Conservation (phyloP, 139 green algal species). For the Micromonas pusilla region DNA sequence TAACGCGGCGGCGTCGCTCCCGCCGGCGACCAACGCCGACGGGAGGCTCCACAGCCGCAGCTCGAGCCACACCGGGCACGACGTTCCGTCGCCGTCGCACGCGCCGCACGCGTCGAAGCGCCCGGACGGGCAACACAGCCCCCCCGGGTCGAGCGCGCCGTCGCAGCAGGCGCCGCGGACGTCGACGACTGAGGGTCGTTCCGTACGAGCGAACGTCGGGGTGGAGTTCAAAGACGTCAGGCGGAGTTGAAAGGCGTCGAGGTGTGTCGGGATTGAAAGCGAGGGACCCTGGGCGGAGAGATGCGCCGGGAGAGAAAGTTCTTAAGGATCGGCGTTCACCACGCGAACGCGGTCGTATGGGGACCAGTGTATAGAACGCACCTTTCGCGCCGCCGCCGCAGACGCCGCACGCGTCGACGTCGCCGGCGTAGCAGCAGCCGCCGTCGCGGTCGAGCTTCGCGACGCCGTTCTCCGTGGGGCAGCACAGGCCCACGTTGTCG, state of each 20-base stretch:
- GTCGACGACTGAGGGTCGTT: no score
- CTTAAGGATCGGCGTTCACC: no score
- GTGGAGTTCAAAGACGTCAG: no score
- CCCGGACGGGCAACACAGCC: constrained; percentile 27
- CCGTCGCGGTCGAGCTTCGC: not conserved
- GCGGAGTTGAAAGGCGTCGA: no score
- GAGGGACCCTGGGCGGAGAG: no score
- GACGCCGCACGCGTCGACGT: constrained; percentile 27
- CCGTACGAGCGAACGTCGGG: no score
- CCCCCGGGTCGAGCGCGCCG: not conserved
- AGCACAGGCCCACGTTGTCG: constrained; percentile 25
- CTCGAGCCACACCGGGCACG: not conserved
- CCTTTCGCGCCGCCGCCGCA: constrained; percentile 7
- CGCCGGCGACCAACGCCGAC: not conserved
- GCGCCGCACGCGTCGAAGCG: constrained; percentile 28
- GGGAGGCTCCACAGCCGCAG: not conserved
- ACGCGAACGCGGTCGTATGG: no score
- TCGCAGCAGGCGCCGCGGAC: constrained; percentile 5
- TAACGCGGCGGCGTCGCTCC: not conserved
- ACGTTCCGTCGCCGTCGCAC: constrained; percentile 23
- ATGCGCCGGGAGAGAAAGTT: no score
- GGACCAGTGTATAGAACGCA: no score
- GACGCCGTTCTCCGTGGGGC: not conserved
- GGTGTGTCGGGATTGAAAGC: no score
- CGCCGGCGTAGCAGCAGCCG: constrained; percentile 20